A percentile compares a stretch with the other conserved stretches of the same genome.
phyloP scores from a whole-genome alignment of 2,329 filamentous ascomycete genomes.

The Alternaria solani region DNA sequence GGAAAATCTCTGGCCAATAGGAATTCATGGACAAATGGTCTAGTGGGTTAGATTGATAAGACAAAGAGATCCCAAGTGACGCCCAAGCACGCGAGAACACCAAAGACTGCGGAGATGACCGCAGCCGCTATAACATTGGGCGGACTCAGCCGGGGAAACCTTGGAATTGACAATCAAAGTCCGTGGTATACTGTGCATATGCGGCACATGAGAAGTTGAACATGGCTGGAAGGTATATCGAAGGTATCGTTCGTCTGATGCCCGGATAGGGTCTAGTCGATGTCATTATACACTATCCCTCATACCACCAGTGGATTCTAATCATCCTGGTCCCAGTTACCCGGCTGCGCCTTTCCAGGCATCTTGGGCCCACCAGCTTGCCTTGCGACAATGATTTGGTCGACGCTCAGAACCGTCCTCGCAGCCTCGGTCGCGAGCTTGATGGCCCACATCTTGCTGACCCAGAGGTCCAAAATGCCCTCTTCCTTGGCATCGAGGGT shows the following conservation, averaged over 20 bases:
- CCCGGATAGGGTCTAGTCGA: conserved; percentile 14
- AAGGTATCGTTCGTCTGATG: conserved; percentile 9
- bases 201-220: neutral
- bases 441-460: conserved; percentile 95
- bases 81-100: neutral
- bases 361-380: conserved; percentile 98
- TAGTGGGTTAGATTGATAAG: neutral
- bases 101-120: neutral
- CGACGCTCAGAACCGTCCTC: conserved; percentile 91
- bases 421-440: conserved; percentile 95
- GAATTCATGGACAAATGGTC: neutral
- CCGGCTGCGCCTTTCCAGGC: conserved; percentile 79
- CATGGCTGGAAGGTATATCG: neutral
- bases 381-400: conserved; percentile 98
- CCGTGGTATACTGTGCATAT: neutral
- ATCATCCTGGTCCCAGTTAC: conserved; percentile 74
- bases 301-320: conserved; percentile 6
- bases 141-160: neutral
- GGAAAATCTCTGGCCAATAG: neutral
- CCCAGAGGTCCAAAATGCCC: conserved; percentile 90
- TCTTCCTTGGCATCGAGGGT: conserved; percentile 85
- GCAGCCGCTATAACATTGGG: neutral
- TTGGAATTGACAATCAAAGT: neutral
- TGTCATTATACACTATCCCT: conserved; percentile 23
- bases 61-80: neutral